Conservation (phyloP, 2,329 filamentous ascomycete genomes). For the Penicillium digitatum region DNA sequence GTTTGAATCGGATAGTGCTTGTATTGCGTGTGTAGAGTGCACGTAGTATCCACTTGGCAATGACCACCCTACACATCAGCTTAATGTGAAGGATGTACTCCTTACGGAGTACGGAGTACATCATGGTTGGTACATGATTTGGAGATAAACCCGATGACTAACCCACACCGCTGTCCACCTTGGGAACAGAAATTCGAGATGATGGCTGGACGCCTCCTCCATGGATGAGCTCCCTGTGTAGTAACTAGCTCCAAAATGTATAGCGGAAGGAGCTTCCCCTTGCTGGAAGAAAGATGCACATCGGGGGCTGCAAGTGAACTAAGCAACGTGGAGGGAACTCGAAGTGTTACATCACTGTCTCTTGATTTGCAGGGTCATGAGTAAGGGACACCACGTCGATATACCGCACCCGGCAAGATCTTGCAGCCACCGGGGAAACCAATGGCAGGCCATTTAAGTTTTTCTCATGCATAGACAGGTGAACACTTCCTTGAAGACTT, state of each 20-base stretch:
- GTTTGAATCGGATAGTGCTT: not conserved
- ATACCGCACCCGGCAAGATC: constrained; percentile 1
- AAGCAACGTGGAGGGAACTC: constrained; percentile 4
- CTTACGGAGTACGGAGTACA: too few relatives aligned
- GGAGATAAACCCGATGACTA: not conserved
- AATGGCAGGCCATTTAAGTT: constrained; percentile 3
- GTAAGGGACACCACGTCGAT: constrained; percentile 17
- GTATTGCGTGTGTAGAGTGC: not conserved
- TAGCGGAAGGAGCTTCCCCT: constrained; percentile 8
- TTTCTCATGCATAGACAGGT: constrained; percentile 1
- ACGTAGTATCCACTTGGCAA: not conserved
- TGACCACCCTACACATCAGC: not conserved
- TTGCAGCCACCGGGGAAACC: constrained; percentile 13
- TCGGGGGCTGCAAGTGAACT: not conserved
- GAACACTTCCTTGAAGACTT: constrained; percentile 2
- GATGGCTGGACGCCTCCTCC: not conserved
- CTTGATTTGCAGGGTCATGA: constrained; percentile 1
- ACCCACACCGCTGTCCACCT: not conserved
- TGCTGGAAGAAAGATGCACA: constrained; percentile 3
- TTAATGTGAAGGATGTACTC: too few relatives aligned
- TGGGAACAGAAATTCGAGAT: not conserved
- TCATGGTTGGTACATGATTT: not conserved
- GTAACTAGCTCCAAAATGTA: not conserved
- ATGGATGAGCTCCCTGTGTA: not conserved
- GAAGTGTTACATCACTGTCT: not conserved